Conservation (phyloP, 176 grass and related monocot genomes). For the Ensete ventricosum region DNA sequence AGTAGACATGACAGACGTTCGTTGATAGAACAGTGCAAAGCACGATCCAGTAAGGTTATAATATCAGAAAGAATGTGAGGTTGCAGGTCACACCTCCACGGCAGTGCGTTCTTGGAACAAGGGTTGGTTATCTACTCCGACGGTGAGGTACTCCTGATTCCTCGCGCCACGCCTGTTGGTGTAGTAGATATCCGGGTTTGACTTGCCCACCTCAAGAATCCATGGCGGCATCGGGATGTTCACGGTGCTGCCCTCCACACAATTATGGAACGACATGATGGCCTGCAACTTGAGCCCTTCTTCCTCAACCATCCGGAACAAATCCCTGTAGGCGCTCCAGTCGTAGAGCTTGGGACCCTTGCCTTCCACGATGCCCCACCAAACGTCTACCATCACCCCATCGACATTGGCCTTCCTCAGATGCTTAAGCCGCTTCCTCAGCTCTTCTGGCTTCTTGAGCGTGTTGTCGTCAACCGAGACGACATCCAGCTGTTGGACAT, state of each 20-base stretch:
- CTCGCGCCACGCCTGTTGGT: conserved; percentile 37
- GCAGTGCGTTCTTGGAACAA: conserved; percentile 62
- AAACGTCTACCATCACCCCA: conserved; percentile 80
- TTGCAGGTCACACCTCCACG: conserved; percentile 45
- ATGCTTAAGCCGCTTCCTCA: conserved; percentile 33
- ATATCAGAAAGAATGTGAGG: background rate
- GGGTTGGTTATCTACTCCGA: conserved; percentile 69
- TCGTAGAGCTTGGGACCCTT: conserved; percentile 41
- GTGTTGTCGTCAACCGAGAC: conserved; percentile 32
- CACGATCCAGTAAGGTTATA: too few species aligned
- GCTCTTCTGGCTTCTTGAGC: conserved; percentile 37
- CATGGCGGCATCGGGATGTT: conserved; percentile 62
- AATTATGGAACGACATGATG: conserved; percentile 91
- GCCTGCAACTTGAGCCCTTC: conserved; percentile 71
- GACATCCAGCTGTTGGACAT: conserved; percentile 37
- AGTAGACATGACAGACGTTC: too few species aligned
- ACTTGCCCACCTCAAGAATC: conserved; percentile 33
- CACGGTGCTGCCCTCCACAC: conserved; percentile 53
- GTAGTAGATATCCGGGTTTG: conserved; percentile 60
- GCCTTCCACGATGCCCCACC: conserved; percentile 84
- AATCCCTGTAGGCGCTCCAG: conserved; percentile 64
- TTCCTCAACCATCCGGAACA: conserved; percentile 58
- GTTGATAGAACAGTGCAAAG: too few species aligned
- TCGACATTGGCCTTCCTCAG: conserved; percentile 43
- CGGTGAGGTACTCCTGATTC: conserved; percentile 70